A percentile compares a stretch with the other conserved stretches of the same genome.
These are phyloP conservation scores for Limnomonas spitsbergensis DNA, from an alignment of 139 green algal genomes.

Conservation along the genomic window DNA sequence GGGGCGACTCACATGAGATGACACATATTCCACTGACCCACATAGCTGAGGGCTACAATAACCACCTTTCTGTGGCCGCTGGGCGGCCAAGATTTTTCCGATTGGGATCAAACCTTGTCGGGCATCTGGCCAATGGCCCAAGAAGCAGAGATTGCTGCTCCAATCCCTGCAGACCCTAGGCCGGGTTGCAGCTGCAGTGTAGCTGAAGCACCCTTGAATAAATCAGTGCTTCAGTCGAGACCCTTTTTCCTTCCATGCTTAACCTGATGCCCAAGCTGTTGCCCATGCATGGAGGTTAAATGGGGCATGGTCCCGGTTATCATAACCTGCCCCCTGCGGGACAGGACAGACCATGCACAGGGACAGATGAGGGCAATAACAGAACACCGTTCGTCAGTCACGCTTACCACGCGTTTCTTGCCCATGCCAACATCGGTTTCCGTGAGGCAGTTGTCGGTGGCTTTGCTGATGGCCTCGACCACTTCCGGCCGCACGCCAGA, in stretches of 20 bases:
- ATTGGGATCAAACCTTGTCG: too few relatives aligned
- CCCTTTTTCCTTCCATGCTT: background rate
- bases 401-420: slow-evolving; percentile 4
- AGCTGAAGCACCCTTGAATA: background rate
- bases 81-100: too few relatives aligned
- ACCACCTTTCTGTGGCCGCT: too few relatives aligned
- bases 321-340: background rate
- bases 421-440: slow-evolving; percentile 53
- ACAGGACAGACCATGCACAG: background rate
- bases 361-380: too few relatives aligned
- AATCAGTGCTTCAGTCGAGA: background rate
- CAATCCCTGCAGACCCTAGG: background rate
- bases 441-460: slow-evolving; percentile 49
- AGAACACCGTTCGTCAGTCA: background rate
- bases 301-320: background rate
- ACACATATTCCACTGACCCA: too few relatives aligned
- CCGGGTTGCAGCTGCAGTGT: background rate
- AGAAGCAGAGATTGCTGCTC: too few relatives aligned
- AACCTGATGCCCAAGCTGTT: too few relatives aligned
- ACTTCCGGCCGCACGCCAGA: slow-evolving; percentile 54
- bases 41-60: too few relatives aligned
- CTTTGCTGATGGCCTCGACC: slow-evolving; percentile 57
- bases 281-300: background rate
- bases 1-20: too few relatives aligned
- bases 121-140: too few relatives aligned